Base-by-base conservation (phyloP, 2,329 filamentous ascomycete species). In the Nothomitra cinnamomea region DNA sequence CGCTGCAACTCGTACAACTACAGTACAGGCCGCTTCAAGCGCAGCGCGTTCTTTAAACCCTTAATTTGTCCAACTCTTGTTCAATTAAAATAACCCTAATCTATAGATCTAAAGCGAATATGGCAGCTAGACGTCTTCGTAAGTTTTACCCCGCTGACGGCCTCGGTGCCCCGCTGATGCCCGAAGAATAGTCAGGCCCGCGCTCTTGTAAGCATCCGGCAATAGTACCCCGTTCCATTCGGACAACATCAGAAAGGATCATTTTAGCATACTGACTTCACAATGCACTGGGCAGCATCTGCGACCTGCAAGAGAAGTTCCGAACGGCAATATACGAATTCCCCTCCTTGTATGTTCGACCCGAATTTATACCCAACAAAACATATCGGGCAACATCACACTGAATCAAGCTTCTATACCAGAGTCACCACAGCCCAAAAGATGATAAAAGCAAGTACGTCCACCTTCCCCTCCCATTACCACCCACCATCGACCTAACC, bases 241-340 rank as follows among this genome's bases (percentile, higher is more conserved):
- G 3, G 6, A 19, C 38, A 48, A 43, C 13, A 17, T 13, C 15
- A 21, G 24, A 19, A 21, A 47, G 19, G 5, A 22, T 1, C 6
- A 19, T 45, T 32, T 53, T 17, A 1, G 4, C n/a, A 21, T 50
- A 21, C 35, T 48, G 35, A 51, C 24, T 21, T 43, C 47, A n/a
- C 22, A 24, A 36, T 35, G 47, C 7, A 25, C 38, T 41, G 38
- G 35, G 51, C 57, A 95, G 89, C 63, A 79, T 96, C 64, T 96
- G 90, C 71, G 90, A 96, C 64, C 75, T 96, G 58, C 90, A 96
- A 70, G 90, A 95, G 60, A 94, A 88, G 67, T 96, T 96, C 70
- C 79, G 87, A 57, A 72, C 74, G 7, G 83, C 82, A 54, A 95
- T 96, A 61, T 78, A 83, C 69, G 82, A 94, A 64, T 95, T 89